Conservation (phyloP, 169 alveolate species). For the Cryptosporidium andersoni region DNA sequence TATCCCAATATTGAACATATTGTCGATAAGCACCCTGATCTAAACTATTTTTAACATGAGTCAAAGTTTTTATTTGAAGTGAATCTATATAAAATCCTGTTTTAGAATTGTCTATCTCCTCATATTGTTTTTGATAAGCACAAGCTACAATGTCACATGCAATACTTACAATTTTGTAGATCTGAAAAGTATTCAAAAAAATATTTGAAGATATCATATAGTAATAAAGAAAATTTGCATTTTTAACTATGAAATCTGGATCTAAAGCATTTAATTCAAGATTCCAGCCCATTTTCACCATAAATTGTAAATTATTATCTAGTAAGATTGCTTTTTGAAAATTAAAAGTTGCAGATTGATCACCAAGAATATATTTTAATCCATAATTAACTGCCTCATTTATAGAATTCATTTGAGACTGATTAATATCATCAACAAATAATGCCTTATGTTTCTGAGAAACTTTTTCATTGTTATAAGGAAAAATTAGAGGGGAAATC, state of each 20-base stretch:
- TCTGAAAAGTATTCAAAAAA: too few relatives aligned
- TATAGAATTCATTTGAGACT: not conserved
- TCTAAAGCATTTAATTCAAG: not conserved
- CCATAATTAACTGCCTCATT: constrained; percentile 53
- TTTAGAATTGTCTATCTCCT: too few relatives aligned
- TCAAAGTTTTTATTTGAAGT: too few relatives aligned
- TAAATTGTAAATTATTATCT: not conserved
- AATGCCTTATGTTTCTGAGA: not conserved
- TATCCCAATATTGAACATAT: too few relatives aligned
- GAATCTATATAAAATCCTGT: too few relatives aligned
- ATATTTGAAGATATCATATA: not conserved
- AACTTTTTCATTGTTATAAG: not conserved
- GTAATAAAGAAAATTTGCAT: constrained; percentile 25
- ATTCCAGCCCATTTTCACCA: not conserved
- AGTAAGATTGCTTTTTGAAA: not conserved
- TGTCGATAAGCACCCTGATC: too few relatives aligned
- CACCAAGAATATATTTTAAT: not conserved
- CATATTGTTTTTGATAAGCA: too few relatives aligned
- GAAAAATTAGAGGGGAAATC: not conserved
- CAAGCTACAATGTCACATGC: too few relatives aligned
- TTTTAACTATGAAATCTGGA: constrained; percentile 16
- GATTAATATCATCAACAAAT: not conserved
- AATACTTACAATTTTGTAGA: too few relatives aligned
- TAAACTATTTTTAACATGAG: too few relatives aligned
- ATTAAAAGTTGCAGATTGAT: constrained; percentile 4